Conservation (phyloP, 1,139 yeast genomes). For the Yamadazyma buinensis region DNA sequence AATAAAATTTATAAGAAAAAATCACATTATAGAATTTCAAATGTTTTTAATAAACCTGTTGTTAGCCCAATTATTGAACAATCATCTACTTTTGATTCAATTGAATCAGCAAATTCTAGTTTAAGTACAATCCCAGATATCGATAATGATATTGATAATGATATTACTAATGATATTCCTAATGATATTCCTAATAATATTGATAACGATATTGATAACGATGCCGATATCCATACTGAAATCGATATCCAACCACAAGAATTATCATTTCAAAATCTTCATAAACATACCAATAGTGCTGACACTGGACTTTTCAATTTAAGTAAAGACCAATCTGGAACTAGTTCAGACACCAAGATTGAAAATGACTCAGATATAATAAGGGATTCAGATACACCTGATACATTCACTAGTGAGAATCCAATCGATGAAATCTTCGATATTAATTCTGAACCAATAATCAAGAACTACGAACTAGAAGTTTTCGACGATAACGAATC, state of each 20-base stretch:
- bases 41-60: constrained; percentile 38
- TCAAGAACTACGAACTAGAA: not conserved
- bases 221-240: not conserved
- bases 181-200: not conserved
- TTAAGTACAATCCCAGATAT: too few species aligned
- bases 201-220: too few species aligned
- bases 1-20: constrained; percentile 37
- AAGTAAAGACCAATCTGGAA: not conserved
- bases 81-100: constrained; percentile 1
- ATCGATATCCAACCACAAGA: not conserved
- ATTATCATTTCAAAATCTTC: not conserved
- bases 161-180: too few species aligned
- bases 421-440: constrained; percentile 5
- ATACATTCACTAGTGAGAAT: constrained; percentile 5
- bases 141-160: not conserved
- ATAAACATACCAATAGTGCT: not conserved
- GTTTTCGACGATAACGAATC: constrained; percentile 12
- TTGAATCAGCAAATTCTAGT: too few species aligned
- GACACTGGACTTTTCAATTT: too few species aligned
- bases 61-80: constrained; percentile 9
- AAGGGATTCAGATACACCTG: constrained; percentile 5
- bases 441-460: constrained; percentile 4
- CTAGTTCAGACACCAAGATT: not conserved
- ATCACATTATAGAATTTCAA: constrained; percentile 38
- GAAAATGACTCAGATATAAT: not conserved